Evolutionary conservation across 2,329 filamentous ascomycete genomes (phyloP).

Genomic region (Coniochaeta prunicola): DNA sequence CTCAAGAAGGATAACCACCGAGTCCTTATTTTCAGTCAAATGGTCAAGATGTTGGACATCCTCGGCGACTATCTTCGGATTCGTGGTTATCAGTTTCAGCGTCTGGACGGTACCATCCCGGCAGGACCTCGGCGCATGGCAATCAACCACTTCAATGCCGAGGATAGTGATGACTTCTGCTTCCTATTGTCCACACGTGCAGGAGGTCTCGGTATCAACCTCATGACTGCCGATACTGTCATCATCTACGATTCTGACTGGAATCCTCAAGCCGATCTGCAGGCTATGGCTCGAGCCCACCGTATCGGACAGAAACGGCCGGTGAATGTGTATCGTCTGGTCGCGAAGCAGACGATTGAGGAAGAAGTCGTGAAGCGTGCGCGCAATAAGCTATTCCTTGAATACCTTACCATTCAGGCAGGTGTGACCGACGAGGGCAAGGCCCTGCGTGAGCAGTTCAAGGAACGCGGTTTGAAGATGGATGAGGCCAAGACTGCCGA

Average conservation of each 20-base stretch:
- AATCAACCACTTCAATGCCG: slow-evolving; percentile 98
- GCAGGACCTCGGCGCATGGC: slow-evolving; percentile 82
- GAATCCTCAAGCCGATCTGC: slow-evolving; percentile 97
- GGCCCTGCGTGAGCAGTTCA: slow-evolving; percentile 65
- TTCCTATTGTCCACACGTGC: slow-evolving; percentile 93
- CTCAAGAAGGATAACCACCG: slow-evolving; percentile 89
- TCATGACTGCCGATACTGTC: slow-evolving; percentile 98
- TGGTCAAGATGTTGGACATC: slow-evolving; percentile 98
- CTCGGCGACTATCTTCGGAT: slow-evolving; percentile 88
- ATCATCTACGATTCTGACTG: slow-evolving; percentile 98
- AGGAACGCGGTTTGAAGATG: slow-evolving; percentile 65
- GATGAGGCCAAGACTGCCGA: slow-evolving; percentile 85
- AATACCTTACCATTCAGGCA: slow-evolving; percentile 94
- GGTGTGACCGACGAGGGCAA: slow-evolving; percentile 95
- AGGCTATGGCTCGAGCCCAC: slow-evolving; percentile 97
- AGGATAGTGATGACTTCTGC: slow-evolving; percentile 90
- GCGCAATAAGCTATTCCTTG: slow-evolving; percentile 93
- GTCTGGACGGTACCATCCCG: slow-evolving; percentile 90
- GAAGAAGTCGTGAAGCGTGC: slow-evolving; percentile 95
- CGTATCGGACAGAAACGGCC: slow-evolving; percentile 95
- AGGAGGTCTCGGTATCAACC: slow-evolving; percentile 94
- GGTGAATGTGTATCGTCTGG: slow-evolving; percentile 91
- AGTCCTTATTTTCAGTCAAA: slow-evolving; percentile 97
- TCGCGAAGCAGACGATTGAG: slow-evolving; percentile 97
- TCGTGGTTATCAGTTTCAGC: slow-evolving; percentile 90